Conservation (phyloP, 768 basidiomycete species). For the Calocybe indica region DNA sequence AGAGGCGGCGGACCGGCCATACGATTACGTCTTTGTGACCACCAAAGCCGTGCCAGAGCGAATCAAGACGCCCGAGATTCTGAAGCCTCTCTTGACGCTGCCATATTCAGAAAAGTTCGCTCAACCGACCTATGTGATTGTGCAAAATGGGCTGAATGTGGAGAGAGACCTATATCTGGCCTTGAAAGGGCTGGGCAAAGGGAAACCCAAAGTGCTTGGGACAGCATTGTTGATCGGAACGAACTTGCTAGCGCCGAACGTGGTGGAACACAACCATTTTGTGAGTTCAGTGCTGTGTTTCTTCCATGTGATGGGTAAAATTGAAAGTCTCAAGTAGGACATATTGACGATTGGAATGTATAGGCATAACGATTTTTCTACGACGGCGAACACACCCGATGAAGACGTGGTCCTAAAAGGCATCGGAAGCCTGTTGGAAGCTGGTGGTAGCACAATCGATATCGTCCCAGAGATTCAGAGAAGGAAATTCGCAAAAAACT, state of each 20-base stretch:
- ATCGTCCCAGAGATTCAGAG: slow-evolving; percentile 58
- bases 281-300: slow-evolving; percentile 27
- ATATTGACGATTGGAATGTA: slow-evolving; percentile 50
- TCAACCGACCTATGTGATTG: slow-evolving; percentile 55
- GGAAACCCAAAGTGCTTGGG: slow-evolving; percentile 47
- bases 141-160: slow-evolving; percentile 72
- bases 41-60: slow-evolving; percentile 73
- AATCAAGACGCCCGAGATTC: slow-evolving; percentile 45
- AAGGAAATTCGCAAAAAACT: slow-evolving; percentile 55
- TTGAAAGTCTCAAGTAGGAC: slow-evolving; percentile 29
- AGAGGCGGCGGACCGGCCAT: slow-evolving; percentile 55
- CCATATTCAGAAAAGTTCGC: slow-evolving; percentile 38
- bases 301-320: not conserved
- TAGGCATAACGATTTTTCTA: slow-evolving; percentile 34
- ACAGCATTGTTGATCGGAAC: slow-evolving; percentile 50
- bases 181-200: slow-evolving; percentile 30
- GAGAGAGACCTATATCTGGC: slow-evolving; percentile 61
- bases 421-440: slow-evolving; percentile 36
- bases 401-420: slow-evolving; percentile 38
- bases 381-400: slow-evolving; percentile 33
- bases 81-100: slow-evolving; percentile 47
- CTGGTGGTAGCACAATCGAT: slow-evolving; percentile 40
- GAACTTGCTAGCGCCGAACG: slow-evolving; percentile 39
- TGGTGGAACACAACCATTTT: slow-evolving; percentile 46
- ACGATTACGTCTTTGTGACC: slow-evolving; percentile 60